Conservation (phyloP, 2,329 filamentous ascomycete species). For the Myriosclerotinia duriaeana region DNA sequence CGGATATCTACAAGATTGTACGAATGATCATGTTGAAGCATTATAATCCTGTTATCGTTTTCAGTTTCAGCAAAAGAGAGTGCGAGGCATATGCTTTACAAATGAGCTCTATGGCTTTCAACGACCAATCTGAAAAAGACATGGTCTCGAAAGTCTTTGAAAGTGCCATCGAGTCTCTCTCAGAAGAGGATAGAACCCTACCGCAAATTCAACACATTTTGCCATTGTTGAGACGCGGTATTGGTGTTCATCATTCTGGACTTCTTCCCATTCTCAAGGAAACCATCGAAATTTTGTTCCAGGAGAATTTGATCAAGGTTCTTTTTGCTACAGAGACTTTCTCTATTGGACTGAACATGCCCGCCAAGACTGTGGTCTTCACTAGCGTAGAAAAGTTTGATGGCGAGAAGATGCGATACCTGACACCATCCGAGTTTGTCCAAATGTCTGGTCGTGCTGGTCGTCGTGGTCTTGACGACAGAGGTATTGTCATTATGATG, state of each 20-base stretch:
- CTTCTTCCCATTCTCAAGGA: conserved; percentile 95
- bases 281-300: conserved; percentile 98
- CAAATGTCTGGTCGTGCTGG: conserved; percentile 98
- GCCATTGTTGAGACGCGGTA: conserved; percentile 83
- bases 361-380: conserved; percentile 98
- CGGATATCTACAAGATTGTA: conserved; percentile 96
- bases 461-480: conserved; percentile 93
- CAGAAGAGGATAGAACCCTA: conserved; percentile 83
- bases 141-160: conserved; percentile 94
- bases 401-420: conserved; percentile 73
- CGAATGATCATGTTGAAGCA: conserved; percentile 98
- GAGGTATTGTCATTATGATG: conserved; percentile 99
- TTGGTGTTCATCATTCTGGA: conserved; percentile 96
- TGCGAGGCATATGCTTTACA: conserved; percentile 88
- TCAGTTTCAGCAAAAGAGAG: conserved; percentile 98
- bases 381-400: conserved; percentile 96
- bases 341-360: conserved; percentile 98
- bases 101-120: conserved; percentile 86
- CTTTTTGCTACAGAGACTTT: conserved; percentile 98
- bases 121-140: conserved; percentile 90
- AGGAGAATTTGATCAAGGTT: conserved; percentile 96
- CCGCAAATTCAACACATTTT: conserved; percentile 90
- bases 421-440: conserved; percentile 94
- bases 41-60: conserved; percentile 97
- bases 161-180: conserved; percentile 88